These are phyloP conservation scores for Fimicolochytrium jonesii DNA, from an alignment of 192 early-diverging fungal species.

Conservation along the genomic window DNA sequence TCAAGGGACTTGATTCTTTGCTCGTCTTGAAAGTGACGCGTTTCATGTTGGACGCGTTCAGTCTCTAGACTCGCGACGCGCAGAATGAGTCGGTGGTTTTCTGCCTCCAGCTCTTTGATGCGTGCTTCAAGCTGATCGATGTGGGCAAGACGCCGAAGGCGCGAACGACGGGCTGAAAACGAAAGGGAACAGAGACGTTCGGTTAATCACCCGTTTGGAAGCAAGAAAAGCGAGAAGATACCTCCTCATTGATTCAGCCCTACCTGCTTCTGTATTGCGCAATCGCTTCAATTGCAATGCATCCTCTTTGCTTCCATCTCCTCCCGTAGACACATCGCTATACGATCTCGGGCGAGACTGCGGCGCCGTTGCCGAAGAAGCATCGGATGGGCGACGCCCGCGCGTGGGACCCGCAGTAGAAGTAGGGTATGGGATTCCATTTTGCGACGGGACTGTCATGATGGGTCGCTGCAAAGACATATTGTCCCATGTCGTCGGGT, in stretches of 20 bases:
- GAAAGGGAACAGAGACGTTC: background rate
- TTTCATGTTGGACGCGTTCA: background rate
- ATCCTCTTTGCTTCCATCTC: background rate
- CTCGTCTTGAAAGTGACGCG: background rate
- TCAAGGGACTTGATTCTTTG: too few relatives aligned
- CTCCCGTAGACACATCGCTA: background rate
- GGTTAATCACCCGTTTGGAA: too few relatives aligned
- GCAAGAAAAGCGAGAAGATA: too few relatives aligned
- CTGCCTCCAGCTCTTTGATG: slow-evolving; percentile 1
- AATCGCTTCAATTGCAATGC: slow-evolving; percentile 12
- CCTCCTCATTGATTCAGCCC: too few relatives aligned
- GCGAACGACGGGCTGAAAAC: slow-evolving; percentile 14
- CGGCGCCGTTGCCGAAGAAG: too few relatives aligned
- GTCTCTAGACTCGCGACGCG: slow-evolving; percentile 9
- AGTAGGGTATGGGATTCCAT: too few relatives aligned
- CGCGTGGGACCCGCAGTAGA: too few relatives aligned
- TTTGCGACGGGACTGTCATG: too few relatives aligned
- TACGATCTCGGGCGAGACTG: background rate
- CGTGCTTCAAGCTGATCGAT: slow-evolving; percentile 10
- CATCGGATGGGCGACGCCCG: too few relatives aligned
- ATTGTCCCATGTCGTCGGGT: too few relatives aligned
- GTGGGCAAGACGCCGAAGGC: slow-evolving; percentile 1
- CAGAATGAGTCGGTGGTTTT: slow-evolving; percentile 11
- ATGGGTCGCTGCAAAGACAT: too few relatives aligned
- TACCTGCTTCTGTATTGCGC: slow-evolving; percentile 22